Conservation (phyloP, 2,329 filamentous ascomycete genomes). For the Fusarium beomiforme region DNA sequence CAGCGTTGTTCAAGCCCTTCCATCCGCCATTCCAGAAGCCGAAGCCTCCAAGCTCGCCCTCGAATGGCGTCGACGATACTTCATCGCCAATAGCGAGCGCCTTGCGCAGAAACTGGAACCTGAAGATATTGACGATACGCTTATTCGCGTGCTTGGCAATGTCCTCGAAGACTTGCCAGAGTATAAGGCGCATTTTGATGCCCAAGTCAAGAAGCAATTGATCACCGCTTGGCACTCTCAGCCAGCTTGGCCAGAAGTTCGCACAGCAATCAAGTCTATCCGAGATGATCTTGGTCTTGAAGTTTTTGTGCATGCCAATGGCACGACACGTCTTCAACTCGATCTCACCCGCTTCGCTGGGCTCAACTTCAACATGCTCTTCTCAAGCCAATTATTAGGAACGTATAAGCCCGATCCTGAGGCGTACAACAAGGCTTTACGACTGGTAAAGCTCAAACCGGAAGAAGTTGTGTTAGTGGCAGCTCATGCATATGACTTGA, state of each 20-base stretch:
- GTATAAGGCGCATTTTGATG: conserved; percentile 20
- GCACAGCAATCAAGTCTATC: conserved; percentile 52
- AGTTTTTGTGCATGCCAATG: conserved; percentile 64
- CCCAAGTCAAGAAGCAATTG: conserved; percentile 33
- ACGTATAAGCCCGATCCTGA: conserved; percentile 59
- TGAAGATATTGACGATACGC: conserved; percentile 64
- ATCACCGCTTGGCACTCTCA: conserved; percentile 59
- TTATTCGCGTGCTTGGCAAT: conserved; percentile 51
- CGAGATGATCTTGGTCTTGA: conserved; percentile 50
- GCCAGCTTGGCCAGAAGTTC: conserved; percentile 62
- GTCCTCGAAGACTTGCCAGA: conserved; percentile 41
- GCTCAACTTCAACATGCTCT: conserved; percentile 60
- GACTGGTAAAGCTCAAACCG: conserved; percentile 54
- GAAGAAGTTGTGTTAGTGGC: conserved; percentile 64
- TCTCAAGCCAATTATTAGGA: conserved; percentile 62
- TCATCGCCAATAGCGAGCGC: conserved; percentile 55
- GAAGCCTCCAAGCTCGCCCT: conserved; percentile 56
- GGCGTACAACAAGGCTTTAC: conserved; percentile 57
- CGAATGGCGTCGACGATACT: conserved; percentile 62
- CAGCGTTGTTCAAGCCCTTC: conserved; percentile 50
- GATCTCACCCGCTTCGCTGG: conserved; percentile 59
- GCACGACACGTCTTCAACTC: conserved; percentile 63
- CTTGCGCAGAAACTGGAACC: conserved; percentile 45
- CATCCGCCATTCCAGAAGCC: conserved; percentile 43
- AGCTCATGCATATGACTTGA: conserved; percentile 64